Evolutionary conservation across 2,329 filamentous ascomycete genomes (phyloP), one percentile per base, ranked within the genome.

Genomic region (Dothistroma pini): DNA sequence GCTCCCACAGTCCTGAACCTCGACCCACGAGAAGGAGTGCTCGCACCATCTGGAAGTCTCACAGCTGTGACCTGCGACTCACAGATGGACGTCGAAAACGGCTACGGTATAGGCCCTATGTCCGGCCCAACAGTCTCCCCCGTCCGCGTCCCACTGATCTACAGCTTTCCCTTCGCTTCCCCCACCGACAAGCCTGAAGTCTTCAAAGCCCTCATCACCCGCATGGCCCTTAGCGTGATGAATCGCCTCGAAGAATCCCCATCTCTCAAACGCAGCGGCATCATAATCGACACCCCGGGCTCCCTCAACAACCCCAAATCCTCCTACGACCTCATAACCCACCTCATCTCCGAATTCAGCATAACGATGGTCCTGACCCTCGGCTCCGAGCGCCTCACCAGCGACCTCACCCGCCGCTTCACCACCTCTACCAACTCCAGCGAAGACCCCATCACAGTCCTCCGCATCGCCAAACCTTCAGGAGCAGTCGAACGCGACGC

Each of bases 71-170:
- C 91, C 4, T 92, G 96, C 72, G 89, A 89, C 10, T 91, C 89
- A 0, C 85, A 96, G 69, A 85, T 97, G 78, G 93, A 97, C 75
- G 83, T 96, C 0, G 90, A 93, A 70, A 91, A 90, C 8, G 73
- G 74, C 21, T 97, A 92, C 87, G 95, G 95, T 10, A 91, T 85
- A 67, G 93, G 91, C 68, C 93, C 93, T 0, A 96, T 93, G 69
- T 96, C 90, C 66, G 95, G 93, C 0, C 93, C 95, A 0, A 95
- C 89, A 68, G 85, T 87, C 0, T 87, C 96, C 19, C 93, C 93
- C 0, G 91, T 96, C 56, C 97, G 97, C 79, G 81, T 96, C 69
- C 95, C 95, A 5, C 79, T 99, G 57, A 91, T 93, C 31, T 96
- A 96, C 73, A 91, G 92, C 75, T 96, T 90, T 74, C 93, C 95